These are phyloP conservation scores for Paraconiothyrium brasiliense DNA, from an alignment of 2,329 filamentous ascomycete species.

Conservation along the genomic window DNA sequence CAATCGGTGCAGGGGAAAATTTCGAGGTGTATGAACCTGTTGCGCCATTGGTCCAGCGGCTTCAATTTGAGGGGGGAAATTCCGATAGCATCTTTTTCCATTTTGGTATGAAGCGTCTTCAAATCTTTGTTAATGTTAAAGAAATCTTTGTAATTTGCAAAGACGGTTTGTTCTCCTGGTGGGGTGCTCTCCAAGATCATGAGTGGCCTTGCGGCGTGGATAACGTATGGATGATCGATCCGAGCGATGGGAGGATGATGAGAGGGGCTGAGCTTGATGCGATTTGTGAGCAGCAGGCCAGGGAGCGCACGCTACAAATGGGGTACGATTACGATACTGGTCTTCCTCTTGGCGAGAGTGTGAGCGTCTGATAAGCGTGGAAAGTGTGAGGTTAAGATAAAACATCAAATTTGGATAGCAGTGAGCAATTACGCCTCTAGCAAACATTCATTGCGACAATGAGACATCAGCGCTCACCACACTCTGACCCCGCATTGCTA, in stretches of 20 bases:
- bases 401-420: too few relatives aligned
- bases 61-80: background rate
- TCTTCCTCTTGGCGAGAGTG: too few relatives aligned
- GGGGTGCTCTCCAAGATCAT: slow-evolving; percentile 7
- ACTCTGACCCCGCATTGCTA: too few relatives aligned
- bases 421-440: too few relatives aligned
- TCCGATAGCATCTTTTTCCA: background rate
- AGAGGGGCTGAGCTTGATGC: slow-evolving; percentile 2
- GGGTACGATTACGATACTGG: too few relatives aligned
- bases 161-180: slow-evolving; percentile 16
- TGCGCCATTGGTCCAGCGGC: background rate
- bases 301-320: background rate
- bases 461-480: too few relatives aligned
- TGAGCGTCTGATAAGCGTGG: too few relatives aligned
- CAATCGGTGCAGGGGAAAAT: background rate
- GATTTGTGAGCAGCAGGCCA: background rate
- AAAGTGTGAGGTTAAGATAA: too few relatives aligned
- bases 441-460: too few relatives aligned
- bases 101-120: slow-evolving; percentile 2
- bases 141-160: slow-evolving; percentile 19
- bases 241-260: slow-evolving; percentile 2
- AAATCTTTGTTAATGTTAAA: slow-evolving; percentile 14
- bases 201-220: slow-evolving; percentile 20
- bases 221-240: slow-evolving; percentile 18
- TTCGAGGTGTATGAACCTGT: background rate